phyloP scores from a whole-genome alignment of 169 alveolate genomes.

The Cardiosporidium cionae region DNA sequence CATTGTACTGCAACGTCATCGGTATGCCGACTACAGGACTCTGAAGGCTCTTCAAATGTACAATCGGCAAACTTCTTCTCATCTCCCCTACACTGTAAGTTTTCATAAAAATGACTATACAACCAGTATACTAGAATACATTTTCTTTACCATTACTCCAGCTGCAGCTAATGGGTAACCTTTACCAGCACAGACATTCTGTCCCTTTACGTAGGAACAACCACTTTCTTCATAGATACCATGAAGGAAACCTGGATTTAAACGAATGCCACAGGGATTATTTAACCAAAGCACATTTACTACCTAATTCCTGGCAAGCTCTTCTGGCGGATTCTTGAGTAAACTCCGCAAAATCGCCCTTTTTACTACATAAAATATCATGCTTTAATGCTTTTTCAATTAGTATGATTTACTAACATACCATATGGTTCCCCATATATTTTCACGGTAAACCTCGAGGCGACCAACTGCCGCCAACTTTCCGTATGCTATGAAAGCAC shows the following conservation, averaged over 20 bases:
- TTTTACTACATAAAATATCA: constrained; percentile 7
- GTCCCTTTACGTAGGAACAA: constrained; percentile 58
- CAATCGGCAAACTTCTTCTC: constrained; percentile 56
- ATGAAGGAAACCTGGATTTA: constrained; percentile 51
- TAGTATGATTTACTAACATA: not conserved
- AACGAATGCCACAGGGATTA: not conserved
- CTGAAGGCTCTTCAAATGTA: constrained; percentile 61
- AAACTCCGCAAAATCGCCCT: constrained; percentile 55
- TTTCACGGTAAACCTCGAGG: constrained; percentile 53
- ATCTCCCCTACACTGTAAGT: constrained; percentile 57
- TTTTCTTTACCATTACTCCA: constrained; percentile 19
- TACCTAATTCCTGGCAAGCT: constrained; percentile 66
- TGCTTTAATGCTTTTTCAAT: not conserved
- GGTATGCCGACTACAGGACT: constrained; percentile 51
- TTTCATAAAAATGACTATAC: constrained; percentile 2
- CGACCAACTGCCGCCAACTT: constrained; percentile 66
- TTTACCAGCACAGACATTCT: constrained; percentile 63
- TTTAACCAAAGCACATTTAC: not conserved
- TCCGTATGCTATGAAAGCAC: constrained; percentile 38
- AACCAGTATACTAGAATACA: not conserved
- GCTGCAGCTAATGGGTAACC: constrained; percentile 63
- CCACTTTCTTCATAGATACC: constrained; percentile 57
- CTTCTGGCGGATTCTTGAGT: constrained; percentile 61
- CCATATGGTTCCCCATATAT: constrained; percentile 36
- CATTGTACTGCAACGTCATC: constrained; percentile 69